These are phyloP conservation scores for Agrocybe chaxingu DNA, from an alignment of 768 basidiomycete species.

Conservation along the genomic window DNA sequence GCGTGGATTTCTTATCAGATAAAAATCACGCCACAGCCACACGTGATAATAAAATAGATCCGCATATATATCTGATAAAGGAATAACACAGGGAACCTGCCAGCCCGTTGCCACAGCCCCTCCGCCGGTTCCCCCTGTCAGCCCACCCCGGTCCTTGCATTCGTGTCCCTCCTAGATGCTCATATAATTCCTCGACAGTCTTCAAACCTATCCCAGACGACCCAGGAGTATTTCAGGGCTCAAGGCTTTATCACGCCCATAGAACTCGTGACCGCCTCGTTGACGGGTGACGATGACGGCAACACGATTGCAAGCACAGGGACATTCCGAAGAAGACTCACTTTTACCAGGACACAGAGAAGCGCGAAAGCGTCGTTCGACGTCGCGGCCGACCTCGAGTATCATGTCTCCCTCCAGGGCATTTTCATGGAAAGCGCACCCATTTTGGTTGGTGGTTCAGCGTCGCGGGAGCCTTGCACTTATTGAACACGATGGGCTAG, in stretches of 20 bases:
- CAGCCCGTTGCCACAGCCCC: too few species aligned
- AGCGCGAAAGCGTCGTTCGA: background rate
- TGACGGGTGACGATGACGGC: slow-evolving; percentile 6
- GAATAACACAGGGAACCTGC: background rate
- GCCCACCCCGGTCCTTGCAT: too few species aligned
- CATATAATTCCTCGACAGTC: too few species aligned
- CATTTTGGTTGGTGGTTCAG: slow-evolving; percentile 37
- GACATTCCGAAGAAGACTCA: slow-evolving; percentile 15
- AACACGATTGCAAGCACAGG: slow-evolving; percentile 5
- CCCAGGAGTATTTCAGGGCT: too few species aligned
- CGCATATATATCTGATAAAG: background rate
- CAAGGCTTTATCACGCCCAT: slow-evolving; percentile 1
- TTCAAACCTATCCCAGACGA: too few species aligned
- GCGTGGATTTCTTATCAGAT: background rate
- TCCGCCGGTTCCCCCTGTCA: too few species aligned
- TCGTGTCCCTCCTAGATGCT: too few species aligned
- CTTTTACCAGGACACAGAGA: slow-evolving; percentile 9
- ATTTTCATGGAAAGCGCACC: slow-evolving; percentile 29
- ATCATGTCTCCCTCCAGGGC: slow-evolving; percentile 1
- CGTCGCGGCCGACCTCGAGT: slow-evolving; percentile 3
- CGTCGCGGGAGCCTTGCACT: background rate
- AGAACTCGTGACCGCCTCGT: slow-evolving; percentile 7
- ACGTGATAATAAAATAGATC: background rate
- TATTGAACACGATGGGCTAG: slow-evolving; percentile 29
- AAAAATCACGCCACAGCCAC: background rate